Base-by-base conservation (phyloP, 148 eudicot species). In the Camellia japonica region DNA sequence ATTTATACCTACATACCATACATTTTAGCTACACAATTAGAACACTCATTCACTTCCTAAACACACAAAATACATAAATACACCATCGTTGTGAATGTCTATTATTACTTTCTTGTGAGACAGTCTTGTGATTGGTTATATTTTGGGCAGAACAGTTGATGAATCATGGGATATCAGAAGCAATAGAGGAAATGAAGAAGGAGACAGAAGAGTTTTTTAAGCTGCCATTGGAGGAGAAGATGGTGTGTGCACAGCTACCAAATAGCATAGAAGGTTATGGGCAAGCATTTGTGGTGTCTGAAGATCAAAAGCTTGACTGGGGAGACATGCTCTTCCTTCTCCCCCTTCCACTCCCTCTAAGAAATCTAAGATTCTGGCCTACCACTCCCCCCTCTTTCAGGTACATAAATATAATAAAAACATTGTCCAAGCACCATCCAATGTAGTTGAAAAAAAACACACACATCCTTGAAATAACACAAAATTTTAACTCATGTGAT, bases 301-400 rank as follows among this genome's bases (percentile, higher is more conserved):
- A 78, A 78, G 80, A 67, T 78, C 80, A 78, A 67, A 77, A 77
- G 56, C 79, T 76, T 47, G 79, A 76, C 65, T 76, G 79, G 79
- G 79, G 79, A 46, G 79, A 76, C 58, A 76, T 76, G 68, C 79
- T 76, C 60, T 77, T 64, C 60, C 67, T 77, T 51, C 30, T 77
- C 38, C 38, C 38, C 38, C 71, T 62, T 15, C 73, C 80, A 49
- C 14, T 41, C 49, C 6, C 72, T 41, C 49, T 1, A 66, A 66
- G 80, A 44, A 49, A 67, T 14, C 67, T 66, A 73, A 66, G 72
- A 66, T 78, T 78, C 54, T 77, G 79, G 79, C 79, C 79, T 30
- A 14, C 62, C 30, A 49, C 63, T 42, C 73, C 80, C 10, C 0
- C 62, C 10, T 47, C 70, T 49, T 77, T 77, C 71, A 77, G 79